These are phyloP conservation scores for Tuber calosporum DNA, from an alignment of 495 filamentous ascomycete genomes.

Conservation along the genomic window DNA sequence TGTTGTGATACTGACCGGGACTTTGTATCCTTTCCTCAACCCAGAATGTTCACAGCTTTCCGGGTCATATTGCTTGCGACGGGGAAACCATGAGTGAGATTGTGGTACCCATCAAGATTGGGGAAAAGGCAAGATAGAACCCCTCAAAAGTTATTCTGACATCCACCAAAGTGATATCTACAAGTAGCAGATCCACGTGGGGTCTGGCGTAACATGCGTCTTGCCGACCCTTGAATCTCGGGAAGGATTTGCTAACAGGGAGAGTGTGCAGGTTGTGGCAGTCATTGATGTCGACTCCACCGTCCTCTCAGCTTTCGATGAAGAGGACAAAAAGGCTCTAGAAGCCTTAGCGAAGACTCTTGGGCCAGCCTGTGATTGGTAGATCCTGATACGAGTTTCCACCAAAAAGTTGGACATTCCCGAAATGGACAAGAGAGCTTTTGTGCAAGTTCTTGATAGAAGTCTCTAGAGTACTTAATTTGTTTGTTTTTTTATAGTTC, in stretches of 20 bases:
- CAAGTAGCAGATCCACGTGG: neutral
- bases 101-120: constrained; percentile 69
- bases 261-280: constrained; percentile 56
- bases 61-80: constrained; percentile 90
- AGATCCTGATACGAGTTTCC: constrained; percentile 18
- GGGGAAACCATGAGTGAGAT: constrained; percentile 76
- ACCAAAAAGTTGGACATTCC: constrained; percentile 12
- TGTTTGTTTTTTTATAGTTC: neutral
- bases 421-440: constrained; percentile 8
- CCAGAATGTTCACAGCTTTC: constrained; percentile 64
- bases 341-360: constrained; percentile 64
- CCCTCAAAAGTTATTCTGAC: neutral
- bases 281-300: constrained; percentile 88
- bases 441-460: constrained; percentile 14
- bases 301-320: constrained; percentile 63
- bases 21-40: neutral
- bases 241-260: constrained; percentile 21
- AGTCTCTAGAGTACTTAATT: neutral
- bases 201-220: neutral
- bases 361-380: constrained; percentile 67
- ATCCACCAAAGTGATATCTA: neutral
- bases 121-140: constrained; percentile 50
- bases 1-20: constrained; percentile 10
- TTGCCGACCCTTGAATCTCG: constrained; percentile 6
- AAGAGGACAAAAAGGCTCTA: constrained; percentile 60